A percentile compares a stretch with the other conserved stretches of the same genome.
Evolutionary conservation across 2,329 filamentous ascomycete genomes (phyloP).

Genomic region (Aspergillus sp.): DNA sequence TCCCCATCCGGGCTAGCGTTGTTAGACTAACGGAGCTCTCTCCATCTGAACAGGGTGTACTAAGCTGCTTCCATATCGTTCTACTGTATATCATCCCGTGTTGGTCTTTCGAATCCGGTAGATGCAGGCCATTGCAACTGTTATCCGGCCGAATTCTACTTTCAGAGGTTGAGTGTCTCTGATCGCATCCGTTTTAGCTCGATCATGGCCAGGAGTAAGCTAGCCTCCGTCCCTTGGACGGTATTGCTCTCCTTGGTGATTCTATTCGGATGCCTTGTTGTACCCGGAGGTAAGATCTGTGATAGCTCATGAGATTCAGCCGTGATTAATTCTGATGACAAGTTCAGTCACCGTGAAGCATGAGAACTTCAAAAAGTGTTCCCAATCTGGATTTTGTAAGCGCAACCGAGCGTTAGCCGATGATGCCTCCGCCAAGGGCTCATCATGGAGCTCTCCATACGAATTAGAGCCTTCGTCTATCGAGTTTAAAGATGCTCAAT

Average conservation of each 20-base stretch:
- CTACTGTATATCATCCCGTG: too few species aligned
- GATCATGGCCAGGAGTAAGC: slow-evolving; percentile 48
- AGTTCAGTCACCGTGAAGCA: slow-evolving; percentile 77
- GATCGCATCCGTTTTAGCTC: slow-evolving; percentile 18
- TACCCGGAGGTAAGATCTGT: slow-evolving; percentile 56
- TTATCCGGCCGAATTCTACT: slow-evolving; percentile 4
- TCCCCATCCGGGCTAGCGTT: too few species aligned
- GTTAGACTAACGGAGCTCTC: neutral
- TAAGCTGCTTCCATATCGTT: neutral
- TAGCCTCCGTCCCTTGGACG: slow-evolving; percentile 60
- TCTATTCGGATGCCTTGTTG: slow-evolving; percentile 56
- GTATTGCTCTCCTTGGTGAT: slow-evolving; percentile 57
- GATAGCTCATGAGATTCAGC: neutral
- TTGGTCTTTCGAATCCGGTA: slow-evolving; percentile 14
- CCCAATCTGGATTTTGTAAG: slow-evolving; percentile 95
- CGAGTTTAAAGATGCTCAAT: slow-evolving; percentile 70
- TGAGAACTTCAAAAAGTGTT: slow-evolving; percentile 94
- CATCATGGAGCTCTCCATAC: slow-evolving; percentile 77
- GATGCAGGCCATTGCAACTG: slow-evolving; percentile 23
- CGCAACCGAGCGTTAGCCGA: slow-evolving; percentile 90
- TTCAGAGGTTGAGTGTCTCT: slow-evolving; percentile 30
- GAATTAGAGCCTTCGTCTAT: slow-evolving; percentile 66
- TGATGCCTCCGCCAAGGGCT: slow-evolving; percentile 59
- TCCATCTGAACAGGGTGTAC: slow-evolving; percentile 6
- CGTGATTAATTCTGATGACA: neutral